Base-by-base conservation (phyloP, 2,329 filamentous ascomycete species). In the Orbilia ellipsospora region DNA sequence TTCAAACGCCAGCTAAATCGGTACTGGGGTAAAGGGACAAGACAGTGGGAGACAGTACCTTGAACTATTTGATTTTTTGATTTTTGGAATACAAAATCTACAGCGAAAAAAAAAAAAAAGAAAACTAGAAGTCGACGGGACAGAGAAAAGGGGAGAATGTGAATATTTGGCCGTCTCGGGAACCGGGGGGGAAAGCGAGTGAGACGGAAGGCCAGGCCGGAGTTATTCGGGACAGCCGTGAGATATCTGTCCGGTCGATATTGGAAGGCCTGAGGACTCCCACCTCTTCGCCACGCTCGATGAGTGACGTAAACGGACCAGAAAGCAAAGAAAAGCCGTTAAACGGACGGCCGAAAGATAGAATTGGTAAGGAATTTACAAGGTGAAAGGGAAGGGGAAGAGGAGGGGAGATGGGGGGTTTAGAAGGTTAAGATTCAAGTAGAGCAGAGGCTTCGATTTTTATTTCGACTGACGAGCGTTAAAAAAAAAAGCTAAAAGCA, bases 391-490 rank as follows among this genome's bases (percentile, higher is more conserved):
- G 52, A 51, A 44, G 26, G 26, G 28, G 31, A 42, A 42, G 13
- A 28, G 50, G 31, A 2, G 36, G 52, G 4, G 44, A 48, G 44
- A 48, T 48, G 13, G 44, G 44, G 44, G 44, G 44, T 68, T 52
- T 59, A 75, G 36, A 44, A 65, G 40, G 56, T 67, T 63, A 13
- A 7, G 18, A 16, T 55, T 56, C 40, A n/a, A 63, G 20, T 42
- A 50, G 64, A 62, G 72, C 61, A 64, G 72, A 75, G 57, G 72
- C 68, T 63, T 60, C 42, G 59, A 69, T 59, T 75, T 75, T 68
- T 75, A 69, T 68, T 75, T 36, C 62, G 63, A 64, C 72, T 69
- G 65, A 65, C 59, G 63, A 28, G 42, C 50, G 50, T 31, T 48
- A 61, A 54, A 54, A 18, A 45, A 45, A 50, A 68, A 57, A 73